Evolutionary conservation across 116 monocot genomes (phyloP), one percentile per base, ranked within the genome.

Genomic region (Papilionanthe hybrid): DNA sequence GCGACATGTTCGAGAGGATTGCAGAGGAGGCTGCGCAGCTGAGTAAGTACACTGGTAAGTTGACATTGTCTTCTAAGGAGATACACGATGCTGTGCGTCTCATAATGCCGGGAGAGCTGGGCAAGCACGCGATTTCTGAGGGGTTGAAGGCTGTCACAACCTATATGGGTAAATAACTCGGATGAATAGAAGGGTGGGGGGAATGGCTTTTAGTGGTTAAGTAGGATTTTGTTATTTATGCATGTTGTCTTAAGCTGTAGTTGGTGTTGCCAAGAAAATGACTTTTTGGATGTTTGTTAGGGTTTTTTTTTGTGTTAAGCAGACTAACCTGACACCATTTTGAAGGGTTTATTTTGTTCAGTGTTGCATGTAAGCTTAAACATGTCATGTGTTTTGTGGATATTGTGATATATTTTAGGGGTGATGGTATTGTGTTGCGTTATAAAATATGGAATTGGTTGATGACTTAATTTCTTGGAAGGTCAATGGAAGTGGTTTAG

Each of bases 121-220:
- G 78, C 60, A 85, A 78, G 83, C 85, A 85, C 79, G 90, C 90
- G 47, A 58, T 90, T n/a, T 53, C 87, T 12, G 87, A 87, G 65
- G 90, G 85, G 53, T 50, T 80, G n/a, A 90, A 87, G 87, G 90
- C 90, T 6, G 81, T 88, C 20, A 29, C 82, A 1, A 71, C 25
- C 37, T 82, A 72, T 55, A 77, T 82, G 82, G n/a, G 22, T 15
- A 63, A 80, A 44, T 12, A 42, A 13, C 75, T 1, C 1, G 22
- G 42, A 44, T 20, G 44, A 42, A 43, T 69, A 28, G 72, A 72
- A 37, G 42, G 18, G 42, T 7, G 2, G n/a, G 20, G 20, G 49
- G 49, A 49, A 53, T 53, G 53, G 15, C 15, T 53, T 53, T 53
- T 4, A 17, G 15, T 18, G 53, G 17, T 17, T 17, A 53, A 0